These are phyloP conservation scores for Boechera divaricarpa DNA, from an alignment of 345 rosid genomes.

Conservation along the genomic window DNA sequence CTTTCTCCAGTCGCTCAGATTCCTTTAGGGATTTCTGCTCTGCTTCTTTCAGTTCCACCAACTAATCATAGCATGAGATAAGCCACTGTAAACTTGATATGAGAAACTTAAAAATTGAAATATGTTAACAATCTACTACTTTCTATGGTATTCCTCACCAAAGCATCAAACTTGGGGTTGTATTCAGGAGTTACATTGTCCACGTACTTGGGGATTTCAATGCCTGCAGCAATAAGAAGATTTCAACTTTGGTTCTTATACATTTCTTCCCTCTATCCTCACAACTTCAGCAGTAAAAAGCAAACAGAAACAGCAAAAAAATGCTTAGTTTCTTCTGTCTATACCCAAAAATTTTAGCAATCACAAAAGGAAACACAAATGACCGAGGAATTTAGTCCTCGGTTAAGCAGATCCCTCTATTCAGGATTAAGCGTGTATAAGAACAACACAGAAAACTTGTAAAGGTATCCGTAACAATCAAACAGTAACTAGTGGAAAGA, in stretches of 20 bases:
- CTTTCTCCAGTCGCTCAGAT: constrained; percentile 83
- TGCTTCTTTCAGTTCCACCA: constrained; percentile 92
- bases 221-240: constrained; percentile 52
- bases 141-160: constrained; percentile 62
- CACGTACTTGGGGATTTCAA: constrained; percentile 82
- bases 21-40: constrained; percentile 80
- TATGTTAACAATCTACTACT: neutral
- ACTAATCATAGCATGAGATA: constrained; percentile 45
- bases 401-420: neutral
- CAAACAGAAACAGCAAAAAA: neutral
- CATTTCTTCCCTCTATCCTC: constrained; percentile 5
- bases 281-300: neutral
- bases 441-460: neutral
- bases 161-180: constrained; percentile 85
- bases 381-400: neutral
- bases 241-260: neutral
- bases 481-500: neutral
- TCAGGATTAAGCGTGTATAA: neutral
- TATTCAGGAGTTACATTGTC: constrained; percentile 91
- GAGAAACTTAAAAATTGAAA: neutral
- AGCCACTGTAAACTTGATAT: neutral
- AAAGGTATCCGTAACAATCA: neutral
- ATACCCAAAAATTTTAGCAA: neutral
- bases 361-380: constrained; percentile 5
- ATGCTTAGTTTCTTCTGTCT: neutral